Conservation (phyloP, 345 rosid species). For the Eucalyptus tenuipes region DNA sequence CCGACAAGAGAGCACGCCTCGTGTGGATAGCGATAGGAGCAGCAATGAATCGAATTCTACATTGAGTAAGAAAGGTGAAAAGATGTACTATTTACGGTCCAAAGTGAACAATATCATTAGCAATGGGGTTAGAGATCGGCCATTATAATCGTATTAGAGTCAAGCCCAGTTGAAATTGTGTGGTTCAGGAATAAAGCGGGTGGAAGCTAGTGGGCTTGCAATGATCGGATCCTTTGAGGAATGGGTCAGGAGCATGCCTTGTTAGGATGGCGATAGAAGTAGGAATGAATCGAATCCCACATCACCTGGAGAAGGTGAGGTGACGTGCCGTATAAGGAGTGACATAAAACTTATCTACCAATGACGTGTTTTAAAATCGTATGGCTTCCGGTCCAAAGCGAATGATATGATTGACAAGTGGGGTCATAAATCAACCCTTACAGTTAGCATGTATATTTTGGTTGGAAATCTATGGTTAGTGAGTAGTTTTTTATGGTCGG, state of each 20-base stretch:
- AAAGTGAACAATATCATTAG: rapidly evolving
- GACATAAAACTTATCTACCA: rapidly evolving
- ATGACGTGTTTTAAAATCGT: rapidly evolving
- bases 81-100: rapidly evolving
- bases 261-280: no score
- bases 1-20: rapidly evolving
- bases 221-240: no score
- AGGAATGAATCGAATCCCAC: no score
- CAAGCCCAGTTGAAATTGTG: rapidly evolving
- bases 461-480: not conserved
- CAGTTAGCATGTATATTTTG: not conserved
- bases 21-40: rapidly evolving
- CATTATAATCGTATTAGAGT: no score
- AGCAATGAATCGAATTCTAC: rapidly evolving
- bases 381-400: rapidly evolving
- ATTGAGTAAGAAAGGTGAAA: rapidly evolving
- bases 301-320: rapidly evolving
- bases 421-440: no score
- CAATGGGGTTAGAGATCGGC: rapidly evolving
- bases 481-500: not conserved
- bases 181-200: rapidly evolving
- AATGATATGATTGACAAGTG: rapidly evolving
- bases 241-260: rapidly evolving
- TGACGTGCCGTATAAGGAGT: no score
- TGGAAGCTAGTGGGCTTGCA: no score